A percentile compares a stretch with the other conserved stretches of the same genome.
phyloP scores from a whole-genome alignment of 1,284 basidiomycete genomes.

The Boletus albobrunnescens region DNA sequence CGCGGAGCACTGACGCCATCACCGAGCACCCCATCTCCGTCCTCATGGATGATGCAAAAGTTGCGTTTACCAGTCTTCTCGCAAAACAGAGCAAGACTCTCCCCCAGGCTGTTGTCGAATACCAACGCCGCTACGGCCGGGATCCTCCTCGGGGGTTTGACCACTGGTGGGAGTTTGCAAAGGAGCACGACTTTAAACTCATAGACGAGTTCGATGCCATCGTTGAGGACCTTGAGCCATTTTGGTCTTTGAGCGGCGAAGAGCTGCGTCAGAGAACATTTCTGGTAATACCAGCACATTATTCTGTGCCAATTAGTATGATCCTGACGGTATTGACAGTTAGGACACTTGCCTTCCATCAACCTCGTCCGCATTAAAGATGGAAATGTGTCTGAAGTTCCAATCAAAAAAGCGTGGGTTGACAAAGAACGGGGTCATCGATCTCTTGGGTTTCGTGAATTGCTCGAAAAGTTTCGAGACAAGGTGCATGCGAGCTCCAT shows the following conservation, averaged over 20 bases:
- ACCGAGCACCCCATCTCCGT: slow-evolving; percentile 72
- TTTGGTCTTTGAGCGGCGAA: slow-evolving; percentile 67
- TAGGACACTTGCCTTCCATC: slow-evolving; percentile 77
- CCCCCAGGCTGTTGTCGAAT: slow-evolving; percentile 70
- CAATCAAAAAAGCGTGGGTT: slow-evolving; percentile 56
- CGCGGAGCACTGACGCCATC: slow-evolving; percentile 4
- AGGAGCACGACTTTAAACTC: slow-evolving; percentile 70
- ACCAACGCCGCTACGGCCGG: slow-evolving; percentile 70
- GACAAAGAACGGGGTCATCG: slow-evolving; percentile 73
- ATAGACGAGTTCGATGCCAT: slow-evolving; percentile 90
- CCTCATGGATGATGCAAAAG: slow-evolving; percentile 78
- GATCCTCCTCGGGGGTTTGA: slow-evolving; percentile 88
- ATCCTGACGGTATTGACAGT: slow-evolving; percentile 48
- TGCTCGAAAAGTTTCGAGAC: slow-evolving; percentile 69
- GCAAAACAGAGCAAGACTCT: slow-evolving; percentile 74
- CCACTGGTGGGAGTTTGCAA: slow-evolving; percentile 82
- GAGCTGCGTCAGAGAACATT: slow-evolving; percentile 69
- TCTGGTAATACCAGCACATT: slow-evolving; percentile 45
- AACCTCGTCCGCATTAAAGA: slow-evolving; percentile 74
- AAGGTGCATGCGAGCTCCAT: slow-evolving; percentile 41
- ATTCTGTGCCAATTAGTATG: neutral
- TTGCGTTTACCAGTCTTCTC: slow-evolving; percentile 60
- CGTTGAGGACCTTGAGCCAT: slow-evolving; percentile 74
- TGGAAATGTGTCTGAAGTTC: slow-evolving; percentile 61
- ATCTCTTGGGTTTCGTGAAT: slow-evolving; percentile 69